Evolutionary conservation across 371 early-diverging fungal genomes (phyloP).

Genomic region (Chytridiales sp.): DNA sequence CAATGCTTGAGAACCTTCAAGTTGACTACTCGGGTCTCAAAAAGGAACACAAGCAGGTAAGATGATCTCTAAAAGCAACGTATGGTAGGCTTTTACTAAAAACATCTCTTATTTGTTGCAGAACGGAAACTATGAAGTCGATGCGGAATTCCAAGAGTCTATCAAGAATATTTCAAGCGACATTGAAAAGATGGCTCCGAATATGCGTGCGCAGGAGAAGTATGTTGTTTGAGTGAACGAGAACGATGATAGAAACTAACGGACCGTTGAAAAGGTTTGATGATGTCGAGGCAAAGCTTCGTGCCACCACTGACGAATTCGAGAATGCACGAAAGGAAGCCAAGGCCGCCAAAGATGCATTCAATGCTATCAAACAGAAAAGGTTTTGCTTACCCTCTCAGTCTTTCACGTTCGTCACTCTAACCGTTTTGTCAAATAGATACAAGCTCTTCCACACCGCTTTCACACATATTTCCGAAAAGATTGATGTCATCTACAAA

Average conservation of each 20-base stretch:
- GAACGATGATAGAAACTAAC: too few species aligned
- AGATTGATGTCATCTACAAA: constrained; percentile 94
- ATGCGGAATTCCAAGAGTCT: constrained; percentile 68
- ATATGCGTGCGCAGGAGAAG: constrained; percentile 81
- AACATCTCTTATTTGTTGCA: background rate
- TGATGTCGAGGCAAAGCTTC: constrained; percentile 74
- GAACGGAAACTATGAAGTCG: constrained; percentile 52
- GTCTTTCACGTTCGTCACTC: background rate
- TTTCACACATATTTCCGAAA: constrained; percentile 85
- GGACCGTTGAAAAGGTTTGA: constrained; percentile 48
- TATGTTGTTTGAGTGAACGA: constrained; percentile 18
- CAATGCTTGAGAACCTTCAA: constrained; percentile 49
- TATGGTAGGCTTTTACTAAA: background rate
- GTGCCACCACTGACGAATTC: constrained; percentile 78
- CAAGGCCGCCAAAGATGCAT: constrained; percentile 74
- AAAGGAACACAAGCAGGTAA: constrained; percentile 43
- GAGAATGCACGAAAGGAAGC: constrained; percentile 74
- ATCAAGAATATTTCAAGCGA: constrained; percentile 65
- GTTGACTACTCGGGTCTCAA: constrained; percentile 63
- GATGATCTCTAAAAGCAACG: background rate
- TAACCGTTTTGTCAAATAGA: constrained; percentile 39
- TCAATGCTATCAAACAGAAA: constrained; percentile 78
- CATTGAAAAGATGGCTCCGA: constrained; percentile 87
- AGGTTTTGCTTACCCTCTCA: constrained; percentile 48
- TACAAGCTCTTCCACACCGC: constrained; percentile 79